These are phyloP conservation scores for Halteria grandinella DNA, from an alignment of 73 alveolate species.

Conservation along the genomic window DNA sequence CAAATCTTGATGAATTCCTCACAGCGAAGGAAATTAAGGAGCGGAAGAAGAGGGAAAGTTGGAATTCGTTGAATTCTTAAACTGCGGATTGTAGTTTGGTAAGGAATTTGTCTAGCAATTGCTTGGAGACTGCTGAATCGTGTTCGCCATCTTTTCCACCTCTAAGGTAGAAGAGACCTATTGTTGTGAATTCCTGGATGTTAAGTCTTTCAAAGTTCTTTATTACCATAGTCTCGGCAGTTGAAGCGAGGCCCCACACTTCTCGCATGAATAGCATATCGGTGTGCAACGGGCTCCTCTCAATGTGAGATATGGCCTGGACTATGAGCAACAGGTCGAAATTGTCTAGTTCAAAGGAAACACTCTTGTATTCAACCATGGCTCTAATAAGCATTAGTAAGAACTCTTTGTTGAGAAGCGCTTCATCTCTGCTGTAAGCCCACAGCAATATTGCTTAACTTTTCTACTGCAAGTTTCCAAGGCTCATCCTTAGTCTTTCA, in stretches of 20 bases:
- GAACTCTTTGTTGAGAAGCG: slow-evolving; percentile 19
- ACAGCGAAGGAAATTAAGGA: slow-evolving; percentile 27
- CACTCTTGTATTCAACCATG: background rate
- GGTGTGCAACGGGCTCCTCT: slow-evolving; percentile 6
- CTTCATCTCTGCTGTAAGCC: slow-evolving; percentile 44
- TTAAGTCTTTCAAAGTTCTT: slow-evolving; percentile 25
- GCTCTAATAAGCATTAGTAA: background rate
- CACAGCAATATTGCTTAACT: slow-evolving; percentile 33
- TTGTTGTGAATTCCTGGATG: slow-evolving; percentile 39
- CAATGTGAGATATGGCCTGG: slow-evolving; percentile 4
- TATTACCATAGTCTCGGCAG: slow-evolving; percentile 13
- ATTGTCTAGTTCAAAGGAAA: slow-evolving; percentile 21
- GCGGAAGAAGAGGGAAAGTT: slow-evolving; percentile 1
- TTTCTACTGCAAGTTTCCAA: background rate
- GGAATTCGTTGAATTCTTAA: slow-evolving; percentile 23
- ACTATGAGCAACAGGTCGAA: slow-evolving; percentile 5
- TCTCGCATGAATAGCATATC: slow-evolving; percentile 5
- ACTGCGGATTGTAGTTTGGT: background rate
- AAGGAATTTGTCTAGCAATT: background rate
- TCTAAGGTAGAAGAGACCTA: slow-evolving; percentile 11
- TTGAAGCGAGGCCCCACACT: background rate
- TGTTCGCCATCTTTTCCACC: too few species aligned
- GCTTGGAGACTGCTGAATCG: background rate
- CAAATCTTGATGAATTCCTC: background rate
- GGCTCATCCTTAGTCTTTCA: background rate